Evolutionary conservation across 1,139 yeast species (phyloP).

Genomic region (Lodderomyces jiufengensis): DNA sequence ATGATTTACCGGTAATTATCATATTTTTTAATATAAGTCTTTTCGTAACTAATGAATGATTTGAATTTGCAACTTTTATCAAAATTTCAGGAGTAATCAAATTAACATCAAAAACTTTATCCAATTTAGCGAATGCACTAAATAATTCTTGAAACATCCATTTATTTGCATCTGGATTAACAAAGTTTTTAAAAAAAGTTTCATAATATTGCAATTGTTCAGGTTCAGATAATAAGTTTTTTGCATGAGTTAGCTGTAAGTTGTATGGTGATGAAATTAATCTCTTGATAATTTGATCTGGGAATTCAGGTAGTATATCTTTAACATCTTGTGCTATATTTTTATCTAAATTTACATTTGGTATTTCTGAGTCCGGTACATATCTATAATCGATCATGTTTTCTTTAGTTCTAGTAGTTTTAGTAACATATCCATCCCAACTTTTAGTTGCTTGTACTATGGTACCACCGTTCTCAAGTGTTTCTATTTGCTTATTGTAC

Average conservation of each 20-base stretch:
- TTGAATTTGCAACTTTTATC: constrained; percentile 22
- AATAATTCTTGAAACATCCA: constrained; percentile 84
- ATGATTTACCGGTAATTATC: constrained; percentile 40
- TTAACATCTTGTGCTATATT: constrained; percentile 33
- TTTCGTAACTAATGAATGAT: constrained; percentile 53
- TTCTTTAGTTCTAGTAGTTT: constrained; percentile 71
- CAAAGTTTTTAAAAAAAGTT: constrained; percentile 31
- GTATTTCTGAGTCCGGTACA: constrained; percentile 91
- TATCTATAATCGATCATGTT: constrained; percentile 83
- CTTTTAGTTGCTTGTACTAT: constrained; percentile 78
- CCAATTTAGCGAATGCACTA: constrained; percentile 61
- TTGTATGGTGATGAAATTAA: constrained; percentile 50
- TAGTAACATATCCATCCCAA: constrained; percentile 78
- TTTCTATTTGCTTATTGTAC: constrained; percentile 59
- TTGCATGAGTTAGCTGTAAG: constrained; percentile 71
- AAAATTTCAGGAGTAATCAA: constrained; percentile 29
- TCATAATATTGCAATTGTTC: constrained; percentile 50
- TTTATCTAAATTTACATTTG: constrained; percentile 48
- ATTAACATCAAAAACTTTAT: constrained; percentile 33
- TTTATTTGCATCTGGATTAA: constrained; percentile 49
- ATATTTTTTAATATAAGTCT: constrained; percentile 59
- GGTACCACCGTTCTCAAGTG: constrained; percentile 31
- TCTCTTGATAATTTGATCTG: constrained; percentile 54
- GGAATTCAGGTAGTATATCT: constrained; percentile 52
- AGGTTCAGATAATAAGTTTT: constrained; percentile 50